Percentiles rank a stretch among this genome's conserved stretches.
Conservation (phyloP, 805 yeast genomes). For the Saccharomycopsis sp. region DNA sequence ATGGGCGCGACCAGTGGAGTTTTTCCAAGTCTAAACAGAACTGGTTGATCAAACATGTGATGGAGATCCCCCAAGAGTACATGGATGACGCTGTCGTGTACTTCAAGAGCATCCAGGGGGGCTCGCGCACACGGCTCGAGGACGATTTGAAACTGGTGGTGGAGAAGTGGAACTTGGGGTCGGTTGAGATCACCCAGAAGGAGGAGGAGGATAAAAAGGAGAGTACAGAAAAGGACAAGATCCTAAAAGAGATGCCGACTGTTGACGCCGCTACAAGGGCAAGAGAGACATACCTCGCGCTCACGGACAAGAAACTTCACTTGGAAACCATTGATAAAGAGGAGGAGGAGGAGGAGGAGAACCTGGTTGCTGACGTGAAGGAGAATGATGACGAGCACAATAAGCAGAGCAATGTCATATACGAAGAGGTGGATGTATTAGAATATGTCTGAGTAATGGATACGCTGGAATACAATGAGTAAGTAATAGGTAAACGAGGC, state of each 20-base stretch:
- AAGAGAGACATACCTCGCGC: slow-evolving; percentile 27
- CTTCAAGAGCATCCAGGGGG: slow-evolving; percentile 59
- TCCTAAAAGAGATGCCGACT: slow-evolving; percentile 25
- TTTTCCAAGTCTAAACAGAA: slow-evolving; percentile 82
- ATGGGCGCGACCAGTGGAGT: slow-evolving; percentile 61
- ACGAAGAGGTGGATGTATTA: no score
- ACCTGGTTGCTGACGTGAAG: neutral
- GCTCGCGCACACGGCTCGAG: slow-evolving; percentile 49
- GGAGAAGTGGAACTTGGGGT: slow-evolving; percentile 44
- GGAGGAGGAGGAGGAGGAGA: slow-evolving; percentile 17
- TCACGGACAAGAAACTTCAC: slow-evolving; percentile 31
- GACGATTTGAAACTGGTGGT: slow-evolving; percentile 40
- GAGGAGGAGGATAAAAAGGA: slow-evolving; percentile 21
- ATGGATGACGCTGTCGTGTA: slow-evolving; percentile 42
- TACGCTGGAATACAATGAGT: no score
- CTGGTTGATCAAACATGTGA: slow-evolving; percentile 65
- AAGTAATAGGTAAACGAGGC: no score
- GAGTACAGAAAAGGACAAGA: slow-evolving; percentile 18
- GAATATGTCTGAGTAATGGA: no score
- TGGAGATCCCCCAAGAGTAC: slow-evolving; percentile 43
- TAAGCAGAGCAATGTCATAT: neutral
- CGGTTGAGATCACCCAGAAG: slow-evolving; percentile 17
- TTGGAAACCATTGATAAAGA: slow-evolving; percentile 24
- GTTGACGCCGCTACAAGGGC: slow-evolving; percentile 34
- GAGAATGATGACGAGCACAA: neutral